These are phyloP conservation scores for Hyphopichia khmerensis DNA, from an alignment of 1,139 yeast genomes.

Conservation along the genomic window DNA sequence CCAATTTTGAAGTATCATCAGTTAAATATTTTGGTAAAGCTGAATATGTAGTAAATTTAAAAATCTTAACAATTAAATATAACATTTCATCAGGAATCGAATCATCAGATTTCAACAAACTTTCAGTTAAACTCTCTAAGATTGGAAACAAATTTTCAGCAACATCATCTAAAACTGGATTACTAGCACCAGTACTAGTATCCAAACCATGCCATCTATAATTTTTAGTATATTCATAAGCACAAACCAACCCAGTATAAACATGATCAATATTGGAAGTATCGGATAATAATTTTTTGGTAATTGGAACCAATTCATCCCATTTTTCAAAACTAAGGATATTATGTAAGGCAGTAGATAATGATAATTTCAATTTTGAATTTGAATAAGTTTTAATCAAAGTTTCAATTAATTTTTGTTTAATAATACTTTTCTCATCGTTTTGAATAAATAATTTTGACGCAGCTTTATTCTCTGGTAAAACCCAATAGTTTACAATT, in stretches of 20 bases:
- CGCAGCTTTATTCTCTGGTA: conserved; percentile 36
- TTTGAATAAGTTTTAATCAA: conserved; percentile 36
- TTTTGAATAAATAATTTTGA: conserved; percentile 32
- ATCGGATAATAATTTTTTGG: conserved; percentile 43
- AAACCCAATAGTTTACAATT: conserved; percentile 56
- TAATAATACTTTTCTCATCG: conserved; percentile 53
- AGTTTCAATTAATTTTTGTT: conserved; percentile 50
- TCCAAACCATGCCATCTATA: conserved; percentile 57
- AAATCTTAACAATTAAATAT: conserved; percentile 61
- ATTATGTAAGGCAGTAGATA: conserved; percentile 42
- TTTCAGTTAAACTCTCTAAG: conserved; percentile 49
- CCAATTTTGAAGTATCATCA: conserved; percentile 48
- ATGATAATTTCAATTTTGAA: conserved; percentile 37
- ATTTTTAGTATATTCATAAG: conserved; percentile 55
- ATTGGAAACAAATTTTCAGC: conserved; percentile 53
- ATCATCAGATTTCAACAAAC: conserved; percentile 30
- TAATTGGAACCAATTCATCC: conserved; percentile 39
- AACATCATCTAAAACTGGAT: conserved; percentile 48
- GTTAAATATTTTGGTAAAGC: conserved; percentile 56
- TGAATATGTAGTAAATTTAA: conserved; percentile 60
- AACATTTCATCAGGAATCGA: conserved; percentile 52
- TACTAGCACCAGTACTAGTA: conserved; percentile 32
- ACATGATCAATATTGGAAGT: conserved; percentile 49
- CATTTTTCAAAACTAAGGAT: conserved; percentile 46
- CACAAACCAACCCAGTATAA: conserved; percentile 56